Percentiles rank a stretch among this genome's conserved stretches.
phyloP scores from a whole-genome alignment of 2,329 filamentous ascomycete species.

The Phoma sp. region DNA sequence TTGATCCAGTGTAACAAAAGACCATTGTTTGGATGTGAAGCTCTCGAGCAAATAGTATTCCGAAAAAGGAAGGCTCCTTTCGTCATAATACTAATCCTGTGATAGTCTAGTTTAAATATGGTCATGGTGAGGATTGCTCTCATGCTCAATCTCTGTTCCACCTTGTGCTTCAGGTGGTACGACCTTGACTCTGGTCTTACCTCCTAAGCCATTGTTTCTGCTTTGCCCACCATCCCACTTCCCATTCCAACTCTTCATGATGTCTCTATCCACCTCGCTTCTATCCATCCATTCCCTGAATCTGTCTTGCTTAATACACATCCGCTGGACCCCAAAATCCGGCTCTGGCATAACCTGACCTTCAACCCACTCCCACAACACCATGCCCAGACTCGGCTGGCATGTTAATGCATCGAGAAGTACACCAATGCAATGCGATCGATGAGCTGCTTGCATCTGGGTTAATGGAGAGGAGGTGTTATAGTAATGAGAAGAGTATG shows the following conservation, averaged over 20 bases:
- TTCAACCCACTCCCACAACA: slow-evolving; percentile 12
- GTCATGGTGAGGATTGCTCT: background rate
- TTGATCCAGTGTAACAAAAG: no score
- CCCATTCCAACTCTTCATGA: slow-evolving; percentile 1
- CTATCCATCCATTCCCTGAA: background rate
- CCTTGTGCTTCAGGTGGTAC: background rate
- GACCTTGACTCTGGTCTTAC: background rate
- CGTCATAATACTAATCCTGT: background rate
- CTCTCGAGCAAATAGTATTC: no score
- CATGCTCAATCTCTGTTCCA: background rate
- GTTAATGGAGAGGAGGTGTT: background rate
- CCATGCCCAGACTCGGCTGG: slow-evolving; percentile 11
- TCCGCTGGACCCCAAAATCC: slow-evolving; percentile 6
- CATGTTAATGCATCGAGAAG: slow-evolving; percentile 15
- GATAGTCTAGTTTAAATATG: background rate
- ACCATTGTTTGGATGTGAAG: no score
- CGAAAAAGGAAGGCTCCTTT: background rate
- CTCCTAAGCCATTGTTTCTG: background rate
- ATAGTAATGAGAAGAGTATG: slow-evolving; percentile 9
- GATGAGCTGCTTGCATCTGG: background rate
- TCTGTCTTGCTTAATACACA: background rate
- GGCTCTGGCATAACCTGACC: slow-evolving; percentile 2
- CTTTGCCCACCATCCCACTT: slow-evolving; percentile 4
- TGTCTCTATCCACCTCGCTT: background rate
- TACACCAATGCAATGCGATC: slow-evolving; percentile 9